Conservation (phyloP, 2,329 filamentous ascomycete genomes). For the Orbilia quercus region DNA sequence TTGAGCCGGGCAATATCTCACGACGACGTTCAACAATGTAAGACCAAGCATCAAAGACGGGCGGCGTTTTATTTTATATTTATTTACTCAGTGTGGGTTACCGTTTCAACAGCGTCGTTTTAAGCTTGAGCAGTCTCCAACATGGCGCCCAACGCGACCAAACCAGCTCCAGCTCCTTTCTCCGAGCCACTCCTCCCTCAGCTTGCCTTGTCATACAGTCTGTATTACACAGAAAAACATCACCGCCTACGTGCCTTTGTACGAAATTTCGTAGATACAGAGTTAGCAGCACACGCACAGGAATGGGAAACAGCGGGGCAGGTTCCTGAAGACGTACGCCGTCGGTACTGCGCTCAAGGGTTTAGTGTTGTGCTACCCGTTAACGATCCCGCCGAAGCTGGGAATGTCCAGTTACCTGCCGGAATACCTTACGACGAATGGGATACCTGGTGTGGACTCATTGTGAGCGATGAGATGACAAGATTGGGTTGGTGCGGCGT, state of each 20-base stretch:
- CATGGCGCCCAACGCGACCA: background rate
- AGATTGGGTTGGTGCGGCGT: conserved; percentile 71
- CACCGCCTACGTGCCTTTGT: conserved; percentile 70
- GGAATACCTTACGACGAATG: conserved; percentile 67
- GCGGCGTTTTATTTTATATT: too few species aligned
- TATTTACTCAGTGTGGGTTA: too few species aligned
- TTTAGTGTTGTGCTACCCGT: conserved; percentile 63
- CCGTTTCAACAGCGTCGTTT: background rate
- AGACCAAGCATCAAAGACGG: too few species aligned
- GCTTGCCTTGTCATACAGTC: conserved; percentile 61
- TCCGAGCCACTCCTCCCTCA: conserved; percentile 66
- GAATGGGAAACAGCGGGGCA: conserved; percentile 73
- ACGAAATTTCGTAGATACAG: conserved; percentile 70
- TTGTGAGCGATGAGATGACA: conserved; percentile 69
- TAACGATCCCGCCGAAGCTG: conserved; percentile 59
- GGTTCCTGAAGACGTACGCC: conserved; percentile 65
- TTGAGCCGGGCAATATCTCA: background rate
- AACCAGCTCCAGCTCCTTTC: conserved; percentile 63
- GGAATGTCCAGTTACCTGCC: conserved; percentile 64
- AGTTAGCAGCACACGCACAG: conserved; percentile 70
- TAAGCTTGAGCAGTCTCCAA: background rate
- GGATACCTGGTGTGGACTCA: conserved; percentile 70
- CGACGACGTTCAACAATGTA: background rate
- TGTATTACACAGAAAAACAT: conserved; percentile 73
- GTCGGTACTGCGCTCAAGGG: conserved; percentile 63